A percentile compares a stretch with the other conserved stretches of the same genome.
These are phyloP conservation scores for Termitomyces sp. DNA, from an alignment of 768 basidiomycete species.

Conservation along the genomic window DNA sequence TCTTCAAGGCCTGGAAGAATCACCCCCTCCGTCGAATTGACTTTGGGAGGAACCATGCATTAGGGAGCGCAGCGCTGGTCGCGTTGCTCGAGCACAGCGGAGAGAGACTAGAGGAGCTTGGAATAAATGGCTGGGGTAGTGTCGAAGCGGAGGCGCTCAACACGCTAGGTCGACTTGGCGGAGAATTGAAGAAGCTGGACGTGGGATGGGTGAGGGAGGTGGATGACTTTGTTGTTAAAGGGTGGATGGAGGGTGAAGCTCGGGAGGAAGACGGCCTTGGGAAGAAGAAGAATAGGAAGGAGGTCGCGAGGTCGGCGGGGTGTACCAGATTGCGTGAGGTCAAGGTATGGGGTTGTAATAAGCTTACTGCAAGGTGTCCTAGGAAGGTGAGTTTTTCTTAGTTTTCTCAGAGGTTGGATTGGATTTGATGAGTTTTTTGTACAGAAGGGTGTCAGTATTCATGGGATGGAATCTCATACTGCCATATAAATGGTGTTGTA, in stretches of 20 bases:
- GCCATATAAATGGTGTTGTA: neutral
- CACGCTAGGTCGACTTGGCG: slow-evolving; percentile 28
- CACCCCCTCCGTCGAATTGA: slow-evolving; percentile 51
- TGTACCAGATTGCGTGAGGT: slow-evolving; percentile 40
- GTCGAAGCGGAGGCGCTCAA: slow-evolving; percentile 43
- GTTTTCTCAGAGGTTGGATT: slow-evolving; percentile 38
- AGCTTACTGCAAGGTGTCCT: slow-evolving; percentile 36
- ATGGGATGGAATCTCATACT: slow-evolving; percentile 30
- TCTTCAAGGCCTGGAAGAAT: slow-evolving; percentile 64
- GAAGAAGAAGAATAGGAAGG: slow-evolving; percentile 17
- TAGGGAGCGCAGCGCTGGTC: slow-evolving; percentile 50
- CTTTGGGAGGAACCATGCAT: slow-evolving; percentile 57
- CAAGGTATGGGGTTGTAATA: slow-evolving; percentile 56
- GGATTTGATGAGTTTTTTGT: neutral
- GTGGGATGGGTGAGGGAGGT: slow-evolving; percentile 82
- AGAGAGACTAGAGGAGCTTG: slow-evolving; percentile 49
- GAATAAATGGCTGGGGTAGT: slow-evolving; percentile 77
- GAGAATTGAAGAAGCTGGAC: slow-evolving; percentile 58
- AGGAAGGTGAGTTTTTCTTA: slow-evolving; percentile 29
- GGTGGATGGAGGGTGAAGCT: slow-evolving; percentile 45
- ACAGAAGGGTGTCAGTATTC: slow-evolving; percentile 27
- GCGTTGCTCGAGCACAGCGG: slow-evolving; percentile 73
- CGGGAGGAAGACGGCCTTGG: slow-evolving; percentile 1
- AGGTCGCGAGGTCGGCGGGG: slow-evolving; percentile 18
- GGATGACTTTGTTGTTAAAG: slow-evolving; percentile 80